Conservation (phyloP, 129 eudicot species). For the Helianthus tuberosus region DNA sequence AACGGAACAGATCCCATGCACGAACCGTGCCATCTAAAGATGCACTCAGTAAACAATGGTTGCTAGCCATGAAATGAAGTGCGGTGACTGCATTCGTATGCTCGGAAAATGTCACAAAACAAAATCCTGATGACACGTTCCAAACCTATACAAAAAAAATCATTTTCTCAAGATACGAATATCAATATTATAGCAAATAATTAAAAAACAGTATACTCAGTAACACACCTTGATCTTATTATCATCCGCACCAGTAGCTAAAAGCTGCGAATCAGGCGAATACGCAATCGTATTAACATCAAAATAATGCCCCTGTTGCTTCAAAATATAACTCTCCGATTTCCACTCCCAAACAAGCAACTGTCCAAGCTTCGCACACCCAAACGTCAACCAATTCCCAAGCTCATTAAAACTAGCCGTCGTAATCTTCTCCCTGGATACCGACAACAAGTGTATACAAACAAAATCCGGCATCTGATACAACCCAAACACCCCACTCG, state of each 20-base stretch:
- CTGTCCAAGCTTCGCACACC: constrained; percentile 97
- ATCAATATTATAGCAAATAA: constrained; percentile 1
- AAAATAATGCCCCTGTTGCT: constrained; percentile 97
- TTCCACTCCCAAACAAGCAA: constrained; percentile 99
- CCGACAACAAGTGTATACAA: constrained; percentile 87
- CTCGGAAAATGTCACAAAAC: constrained; percentile 90
- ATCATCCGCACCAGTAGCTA: constrained; percentile 99
- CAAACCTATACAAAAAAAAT: constrained; percentile 64
- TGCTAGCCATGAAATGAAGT: constrained; percentile 84
- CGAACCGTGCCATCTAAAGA: constrained; percentile 98
- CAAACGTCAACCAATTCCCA: constrained; percentile 94
- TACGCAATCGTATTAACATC: constrained; percentile 93
- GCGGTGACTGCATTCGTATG: constrained; percentile 99
- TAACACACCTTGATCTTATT: constrained; percentile 80
- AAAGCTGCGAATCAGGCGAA: constrained; percentile 91
- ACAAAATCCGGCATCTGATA: constrained; percentile 96
- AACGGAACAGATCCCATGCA: constrained; percentile 95
- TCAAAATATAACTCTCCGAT: constrained; percentile 86
- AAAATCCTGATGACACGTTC: constrained; percentile 94
- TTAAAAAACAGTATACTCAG: not conserved
- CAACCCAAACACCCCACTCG: constrained; percentile 88
- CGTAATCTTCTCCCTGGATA: constrained; percentile 89
- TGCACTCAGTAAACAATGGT: constrained; percentile 89
- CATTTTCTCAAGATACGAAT: not conserved
- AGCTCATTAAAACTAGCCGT: constrained; percentile 78